Conservation (phyloP, 2,329 filamentous ascomycete genomes). For the Neonectria magnoliae region DNA sequence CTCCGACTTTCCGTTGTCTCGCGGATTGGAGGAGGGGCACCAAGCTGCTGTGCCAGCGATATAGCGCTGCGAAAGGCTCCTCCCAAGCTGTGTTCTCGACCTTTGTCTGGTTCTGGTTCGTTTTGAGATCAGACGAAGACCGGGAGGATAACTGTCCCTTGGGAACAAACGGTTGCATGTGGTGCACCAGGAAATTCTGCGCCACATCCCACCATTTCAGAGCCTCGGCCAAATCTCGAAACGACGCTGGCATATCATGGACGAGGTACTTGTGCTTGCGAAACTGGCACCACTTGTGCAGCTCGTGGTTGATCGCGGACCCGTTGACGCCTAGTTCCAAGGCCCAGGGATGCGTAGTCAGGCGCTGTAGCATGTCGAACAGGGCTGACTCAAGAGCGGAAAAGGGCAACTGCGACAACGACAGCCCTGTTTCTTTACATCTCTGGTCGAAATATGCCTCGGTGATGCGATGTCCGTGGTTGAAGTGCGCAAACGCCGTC, state of each 20-base stretch:
- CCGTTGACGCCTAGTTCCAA: slow-evolving; percentile 25
- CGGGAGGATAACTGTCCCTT: not conserved
- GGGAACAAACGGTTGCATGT: not conserved
- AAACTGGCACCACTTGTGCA: slow-evolving; percentile 7
- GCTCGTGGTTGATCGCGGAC: slow-evolving; percentile 4
- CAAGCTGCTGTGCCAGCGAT: slow-evolving; percentile 33
- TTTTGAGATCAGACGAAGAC: not conserved
- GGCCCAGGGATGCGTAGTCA: slow-evolving; percentile 36
- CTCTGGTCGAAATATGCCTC: slow-evolving; percentile 32
- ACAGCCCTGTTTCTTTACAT: slow-evolving; percentile 24
- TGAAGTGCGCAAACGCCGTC: slow-evolving; percentile 31
- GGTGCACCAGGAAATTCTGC: slow-evolving; percentile 29
- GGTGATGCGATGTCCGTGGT: slow-evolving; percentile 31
- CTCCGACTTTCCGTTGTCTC: slow-evolving; percentile 9
- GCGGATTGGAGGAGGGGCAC: slow-evolving; percentile 25
- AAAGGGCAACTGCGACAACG: slow-evolving; percentile 20
- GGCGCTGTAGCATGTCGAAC: slow-evolving; percentile 35
- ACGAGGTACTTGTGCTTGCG: slow-evolving; percentile 24
- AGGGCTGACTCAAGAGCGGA: slow-evolving; percentile 30
- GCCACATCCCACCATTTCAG: slow-evolving; percentile 34
- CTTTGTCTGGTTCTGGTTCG: not conserved
- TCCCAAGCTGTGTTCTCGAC: slow-evolving; percentile 18
- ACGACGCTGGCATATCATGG: slow-evolving; percentile 28
- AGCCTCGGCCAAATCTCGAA: slow-evolving; percentile 29
- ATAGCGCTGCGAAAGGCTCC: slow-evolving; percentile 14